Percentiles rank a stretch among this genome's conserved stretches.
These are phyloP conservation scores for Daldinia vernicosa DNA, from an alignment of 495 filamentous ascomycete genomes.

Conservation along the genomic window DNA sequence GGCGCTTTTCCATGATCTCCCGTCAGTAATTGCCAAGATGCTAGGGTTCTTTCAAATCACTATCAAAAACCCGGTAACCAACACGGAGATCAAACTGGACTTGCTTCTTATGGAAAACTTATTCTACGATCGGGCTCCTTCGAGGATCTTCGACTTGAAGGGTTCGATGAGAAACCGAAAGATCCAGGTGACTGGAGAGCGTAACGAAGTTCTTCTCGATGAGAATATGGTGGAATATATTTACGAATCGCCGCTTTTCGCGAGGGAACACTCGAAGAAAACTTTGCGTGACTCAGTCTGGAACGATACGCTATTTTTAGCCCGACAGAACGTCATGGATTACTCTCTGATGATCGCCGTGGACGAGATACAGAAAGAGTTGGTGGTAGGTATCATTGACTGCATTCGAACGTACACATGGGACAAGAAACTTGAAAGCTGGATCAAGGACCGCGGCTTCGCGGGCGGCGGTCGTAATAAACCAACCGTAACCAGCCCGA, in stretches of 20 bases:
- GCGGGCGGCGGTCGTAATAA: constrained; percentile 84
- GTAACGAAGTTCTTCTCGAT: constrained; percentile 94
- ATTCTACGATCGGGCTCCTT: constrained; percentile 93
- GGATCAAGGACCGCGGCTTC: constrained; percentile 96
- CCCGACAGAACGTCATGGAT: constrained; percentile 96
- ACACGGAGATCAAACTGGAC: constrained; percentile 93
- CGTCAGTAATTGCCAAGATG: constrained; percentile 99
- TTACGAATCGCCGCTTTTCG: constrained; percentile 94
- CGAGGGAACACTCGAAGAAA: constrained; percentile 91
- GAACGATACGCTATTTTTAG: constrained; percentile 96
- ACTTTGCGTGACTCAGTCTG: constrained; percentile 84
- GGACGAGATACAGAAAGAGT: constrained; percentile 85
- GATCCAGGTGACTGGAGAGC: constrained; percentile 91
- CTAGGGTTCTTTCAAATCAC: constrained; percentile 96
- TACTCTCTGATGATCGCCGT: constrained; percentile 99
- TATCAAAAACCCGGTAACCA: constrained; percentile 93
- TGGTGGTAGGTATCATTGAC: constrained; percentile 97
- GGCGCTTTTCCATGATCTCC: constrained; percentile 93
- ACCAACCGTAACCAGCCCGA: constrained; percentile 95
- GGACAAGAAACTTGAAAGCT: constrained; percentile 98
- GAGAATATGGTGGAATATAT: constrained; percentile 99
- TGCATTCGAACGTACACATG: constrained; percentile 99
- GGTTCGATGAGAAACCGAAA: constrained; percentile 98
- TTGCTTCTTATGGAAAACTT: constrained; percentile 98
- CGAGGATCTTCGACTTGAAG: constrained; percentile 96